Evolutionary conservation across 495 filamentous ascomycete species (phyloP), one percentile per base, ranked within the genome.

Genomic region (Rostrohypoxylon terebratum): DNA sequence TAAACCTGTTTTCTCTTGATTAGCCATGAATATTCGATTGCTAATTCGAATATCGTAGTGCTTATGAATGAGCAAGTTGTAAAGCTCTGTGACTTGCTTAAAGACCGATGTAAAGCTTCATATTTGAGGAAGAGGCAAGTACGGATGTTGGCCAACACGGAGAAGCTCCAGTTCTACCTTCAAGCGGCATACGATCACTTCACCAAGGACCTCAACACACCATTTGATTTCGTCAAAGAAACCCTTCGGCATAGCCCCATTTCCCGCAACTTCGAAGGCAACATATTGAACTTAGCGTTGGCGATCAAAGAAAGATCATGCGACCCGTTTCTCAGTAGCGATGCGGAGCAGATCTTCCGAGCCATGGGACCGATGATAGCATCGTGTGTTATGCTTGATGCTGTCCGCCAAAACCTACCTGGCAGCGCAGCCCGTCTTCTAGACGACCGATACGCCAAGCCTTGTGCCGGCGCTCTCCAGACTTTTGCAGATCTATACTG

Each of bases 111-210:
- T 68, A 66, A 77, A 4, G 25, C 74, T 14, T 81, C 87, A 0
- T 77, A 77, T 28, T 62, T 74, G 2, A 71, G 74, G 11, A 88
- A 86, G 59, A 79, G 68, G 2, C 68, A 77, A 55, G 71, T 81
- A 1, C 78, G 86, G 4, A 86, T 88, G 81, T 69, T 85, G 5
- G 79, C 81, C 4, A 81, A 84, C 59, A 79, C 81, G 0, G 85
- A 89, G 28, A 83, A 87, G 68, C 77, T 90, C 0, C 80, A 87
- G 18, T 71, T 77, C 4, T 86, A 84, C 59, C 73, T 89, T 6
- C 81, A 86, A 63, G 77, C 75, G 16, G 88, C 84, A 0, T 89
- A 87, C 60, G 82, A 87, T 34, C 88, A 90, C 68, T 90, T 90
- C 62, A 80, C 87, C 0, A 75, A 74, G 1, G 72, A 82, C 45